These are phyloP conservation scores for Pterocarpus santalinus DNA, from an alignment of 306 rosid species.

Conservation along the genomic window DNA sequence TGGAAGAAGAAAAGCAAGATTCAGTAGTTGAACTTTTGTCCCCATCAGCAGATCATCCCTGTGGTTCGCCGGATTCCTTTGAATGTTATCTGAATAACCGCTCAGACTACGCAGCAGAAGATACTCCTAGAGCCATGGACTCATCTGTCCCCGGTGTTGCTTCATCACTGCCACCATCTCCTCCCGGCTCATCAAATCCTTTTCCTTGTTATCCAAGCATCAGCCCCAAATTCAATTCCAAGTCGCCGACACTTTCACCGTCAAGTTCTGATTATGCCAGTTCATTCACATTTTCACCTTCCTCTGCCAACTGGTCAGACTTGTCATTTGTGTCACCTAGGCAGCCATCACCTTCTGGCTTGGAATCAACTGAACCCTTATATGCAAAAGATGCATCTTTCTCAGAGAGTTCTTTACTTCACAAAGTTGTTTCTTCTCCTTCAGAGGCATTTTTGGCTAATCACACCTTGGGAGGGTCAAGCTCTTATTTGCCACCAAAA, in stretches of 20 bases:
- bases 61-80: slow-evolving; percentile 82
- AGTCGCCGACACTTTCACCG: slow-evolving; percentile 83
- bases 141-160: slow-evolving; percentile 45
- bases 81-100: slow-evolving; percentile 60
- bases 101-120: slow-evolving; percentile 48
- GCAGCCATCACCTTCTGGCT: slow-evolving; percentile 83
- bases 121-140: slow-evolving; percentile 47
- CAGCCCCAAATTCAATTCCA: slow-evolving; percentile 64
- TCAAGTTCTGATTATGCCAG: slow-evolving; percentile 82
- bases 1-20: slow-evolving; percentile 52
- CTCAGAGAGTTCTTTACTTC: slow-evolving; percentile 50
- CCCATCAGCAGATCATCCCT: slow-evolving; percentile 57
- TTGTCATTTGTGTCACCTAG: slow-evolving; percentile 52
- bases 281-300: slow-evolving; percentile 82
- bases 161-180: slow-evolving; percentile 59
- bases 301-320: slow-evolving; percentile 81
- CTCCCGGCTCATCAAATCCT: slow-evolving; percentile 62
- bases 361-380: slow-evolving; percentile 65
- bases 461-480: slow-evolving; percentile 42
- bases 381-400: slow-evolving; percentile 56
- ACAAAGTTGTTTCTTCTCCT: slow-evolving; percentile 54
- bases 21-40: slow-evolving; percentile 56
- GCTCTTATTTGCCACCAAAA: slow-evolving; percentile 47
- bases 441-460: slow-evolving; percentile 52
- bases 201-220: slow-evolving; percentile 59